Evolutionary conservation across 1,139 yeast genomes (phyloP).

Genomic region (Blastobotrys ciferrii): DNA sequence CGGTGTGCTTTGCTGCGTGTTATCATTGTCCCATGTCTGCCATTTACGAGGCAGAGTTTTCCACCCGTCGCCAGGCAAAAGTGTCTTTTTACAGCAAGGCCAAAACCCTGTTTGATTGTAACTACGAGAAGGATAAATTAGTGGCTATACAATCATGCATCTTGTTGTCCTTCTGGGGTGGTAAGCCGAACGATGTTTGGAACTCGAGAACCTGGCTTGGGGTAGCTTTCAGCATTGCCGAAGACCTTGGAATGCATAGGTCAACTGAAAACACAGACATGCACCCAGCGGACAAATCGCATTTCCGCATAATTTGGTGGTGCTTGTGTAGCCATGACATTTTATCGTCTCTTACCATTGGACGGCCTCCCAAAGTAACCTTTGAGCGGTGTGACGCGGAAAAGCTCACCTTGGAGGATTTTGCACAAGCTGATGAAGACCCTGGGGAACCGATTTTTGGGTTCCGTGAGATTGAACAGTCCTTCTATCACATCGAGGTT

Average conservation of each 20-base stretch:
- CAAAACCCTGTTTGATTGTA: constrained; percentile 15
- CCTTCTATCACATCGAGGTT: constrained; percentile 15
- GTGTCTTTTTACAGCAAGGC: constrained; percentile 16
- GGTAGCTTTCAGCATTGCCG: constrained; percentile 18
- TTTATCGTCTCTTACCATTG: constrained; percentile 19
- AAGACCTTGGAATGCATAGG: constrained; percentile 21
- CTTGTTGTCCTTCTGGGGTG: constrained; percentile 20
- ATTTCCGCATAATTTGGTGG: constrained; percentile 21
- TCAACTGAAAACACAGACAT: constrained; percentile 16
- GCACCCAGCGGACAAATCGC: constrained; percentile 17
- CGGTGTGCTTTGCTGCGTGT: constrained; percentile 22
- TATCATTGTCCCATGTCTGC: constrained; percentile 19
- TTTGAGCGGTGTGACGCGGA: constrained; percentile 19
- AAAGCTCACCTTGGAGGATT: constrained; percentile 15
- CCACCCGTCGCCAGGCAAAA: constrained; percentile 17
- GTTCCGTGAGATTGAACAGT: constrained; percentile 11
- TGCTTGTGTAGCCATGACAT: constrained; percentile 18
- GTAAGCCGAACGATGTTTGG: constrained; percentile 19
- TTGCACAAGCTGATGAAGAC: constrained; percentile 14
- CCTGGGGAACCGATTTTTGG: constrained; percentile 16
- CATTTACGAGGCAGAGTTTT: constrained; percentile 15
- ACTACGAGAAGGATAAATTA: constrained; percentile 16
- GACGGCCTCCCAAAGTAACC: constrained; percentile 22
- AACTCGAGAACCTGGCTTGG: constrained; percentile 19
- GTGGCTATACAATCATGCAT: constrained; percentile 16